phyloP scores from a whole-genome alignment of 208 protist genomes.

The Porcisia hertigi region DNA sequence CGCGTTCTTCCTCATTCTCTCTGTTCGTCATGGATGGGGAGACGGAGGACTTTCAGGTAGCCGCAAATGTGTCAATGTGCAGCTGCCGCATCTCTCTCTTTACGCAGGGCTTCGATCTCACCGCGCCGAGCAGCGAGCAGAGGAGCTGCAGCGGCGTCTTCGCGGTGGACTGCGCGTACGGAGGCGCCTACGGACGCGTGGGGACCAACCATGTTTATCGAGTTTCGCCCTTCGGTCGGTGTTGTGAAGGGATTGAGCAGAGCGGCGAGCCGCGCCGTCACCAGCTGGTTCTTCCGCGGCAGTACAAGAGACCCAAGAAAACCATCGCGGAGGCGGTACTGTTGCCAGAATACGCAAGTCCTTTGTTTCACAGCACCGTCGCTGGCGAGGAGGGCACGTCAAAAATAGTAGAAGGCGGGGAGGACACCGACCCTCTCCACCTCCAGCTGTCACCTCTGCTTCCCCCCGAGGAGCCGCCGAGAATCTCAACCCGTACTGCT shows the following conservation, averaged over 20 bases:
- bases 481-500: background rate
- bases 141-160: slow-evolving; percentile 25
- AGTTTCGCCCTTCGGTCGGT: slow-evolving; percentile 78
- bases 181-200: slow-evolving; percentile 44
- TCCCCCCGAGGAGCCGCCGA: background rate
- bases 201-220: slow-evolving; percentile 34
- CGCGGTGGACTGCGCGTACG: slow-evolving; percentile 76
- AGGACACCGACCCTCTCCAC: background rate
- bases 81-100: slow-evolving; percentile 6
- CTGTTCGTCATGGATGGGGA: slow-evolving; percentile 22
- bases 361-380: slow-evolving; percentile 14
- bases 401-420: background rate
- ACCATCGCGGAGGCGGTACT: slow-evolving; percentile 25
- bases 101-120: background rate
- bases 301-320: slow-evolving; percentile 35
- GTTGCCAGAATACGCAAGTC: slow-evolving; percentile 23
- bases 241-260: slow-evolving; percentile 38
- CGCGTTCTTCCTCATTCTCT: slow-evolving; percentile 11
- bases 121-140: background rate
- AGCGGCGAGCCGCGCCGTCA: slow-evolving; percentile 19
- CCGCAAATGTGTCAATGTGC: background rate
- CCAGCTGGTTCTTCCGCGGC: slow-evolving; percentile 28
- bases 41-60: slow-evolving; percentile 22
- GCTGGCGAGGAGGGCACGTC: background rate
- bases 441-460: background rate